These are phyloP conservation scores for Schizothecium vesticola DNA, from an alignment of 495 filamentous ascomycete genomes.

Conservation along the genomic window DNA sequence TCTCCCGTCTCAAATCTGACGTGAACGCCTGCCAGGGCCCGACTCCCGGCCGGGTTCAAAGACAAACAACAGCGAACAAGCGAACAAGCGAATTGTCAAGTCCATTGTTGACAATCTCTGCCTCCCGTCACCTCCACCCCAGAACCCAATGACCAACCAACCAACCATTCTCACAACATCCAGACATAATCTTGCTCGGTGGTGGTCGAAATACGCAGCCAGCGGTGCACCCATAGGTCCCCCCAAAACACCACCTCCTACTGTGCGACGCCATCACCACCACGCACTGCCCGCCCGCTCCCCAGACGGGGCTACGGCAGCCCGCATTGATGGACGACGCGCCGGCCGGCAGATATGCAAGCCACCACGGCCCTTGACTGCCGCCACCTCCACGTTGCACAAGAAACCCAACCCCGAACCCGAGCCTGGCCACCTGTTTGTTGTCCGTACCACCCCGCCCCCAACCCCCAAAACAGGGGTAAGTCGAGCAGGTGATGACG, in stretches of 20 bases:
- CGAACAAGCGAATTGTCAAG: neutral
- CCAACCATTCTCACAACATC: neutral
- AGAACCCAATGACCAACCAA: neutral
- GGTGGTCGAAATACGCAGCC: neutral
- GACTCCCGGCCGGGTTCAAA: neutral
- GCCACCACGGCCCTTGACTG: neutral
- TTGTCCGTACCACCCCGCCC: neutral
- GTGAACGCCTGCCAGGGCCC: neutral
- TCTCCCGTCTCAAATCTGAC: neutral
- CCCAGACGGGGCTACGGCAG: neutral
- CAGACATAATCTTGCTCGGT: neutral
- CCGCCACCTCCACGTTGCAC: neutral
- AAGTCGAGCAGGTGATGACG: neutral
- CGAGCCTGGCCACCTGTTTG: neutral
- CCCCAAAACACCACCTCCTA: neutral
- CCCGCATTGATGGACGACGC: neutral
- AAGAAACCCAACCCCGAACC: neutral
- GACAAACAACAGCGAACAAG: neutral
- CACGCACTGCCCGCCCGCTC: neutral
- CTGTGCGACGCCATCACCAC: neutral
- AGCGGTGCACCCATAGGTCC: neutral
- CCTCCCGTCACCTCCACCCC: neutral
- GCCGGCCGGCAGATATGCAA: neutral
- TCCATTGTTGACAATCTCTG: neutral
- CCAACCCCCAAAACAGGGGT: neutral